Evolutionary conservation across 441 rosid species (phyloP).

Genomic region (Biscutella auriculata): DNA sequence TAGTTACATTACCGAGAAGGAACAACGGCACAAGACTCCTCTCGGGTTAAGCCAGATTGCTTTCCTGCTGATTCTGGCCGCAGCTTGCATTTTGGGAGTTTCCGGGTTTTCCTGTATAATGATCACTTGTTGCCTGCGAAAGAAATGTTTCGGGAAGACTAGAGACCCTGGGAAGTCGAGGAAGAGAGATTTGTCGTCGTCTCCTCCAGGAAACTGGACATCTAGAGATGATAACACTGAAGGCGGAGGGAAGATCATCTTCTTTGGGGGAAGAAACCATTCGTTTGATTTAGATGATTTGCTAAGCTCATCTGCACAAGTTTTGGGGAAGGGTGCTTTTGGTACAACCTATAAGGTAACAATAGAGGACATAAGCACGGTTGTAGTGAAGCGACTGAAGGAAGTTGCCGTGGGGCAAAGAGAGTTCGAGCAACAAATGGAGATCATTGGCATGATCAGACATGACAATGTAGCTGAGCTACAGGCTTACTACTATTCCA

Average conservation of each 20-base stretch:
- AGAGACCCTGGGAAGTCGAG: conserved; percentile 36
- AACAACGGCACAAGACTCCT: conserved; percentile 30
- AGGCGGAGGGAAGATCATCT: conserved; percentile 37
- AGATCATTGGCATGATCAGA: conserved; percentile 43
- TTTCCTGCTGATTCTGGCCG: conserved; percentile 41
- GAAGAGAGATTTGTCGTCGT: conserved; percentile 44
- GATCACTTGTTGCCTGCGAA: conserved; percentile 28
- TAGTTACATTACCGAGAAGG: conserved; percentile 14
- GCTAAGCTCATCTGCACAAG: conserved; percentile 78
- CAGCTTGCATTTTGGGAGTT: conserved; percentile 31
- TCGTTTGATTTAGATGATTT: conserved; percentile 70
- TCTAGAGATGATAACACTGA: conserved; percentile 39
- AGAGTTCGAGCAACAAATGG: conserved; percentile 87
- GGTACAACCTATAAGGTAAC: conserved; percentile 77
- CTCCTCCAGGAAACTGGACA: conserved; percentile 44
- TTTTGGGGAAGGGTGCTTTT: conserved; percentile 64
- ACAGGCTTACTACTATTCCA: conserved; percentile 74
- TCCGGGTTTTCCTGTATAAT: conserved; percentile 33
- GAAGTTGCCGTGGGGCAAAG: conserved; percentile 42
- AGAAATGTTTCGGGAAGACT: conserved; percentile 32
- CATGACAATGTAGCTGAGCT: conserved; percentile 55
- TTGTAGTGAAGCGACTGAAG: conserved; percentile 71
- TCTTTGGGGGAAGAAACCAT: conserved; percentile 53
- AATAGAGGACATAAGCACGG: conserved; percentile 54
- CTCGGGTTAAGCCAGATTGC: conserved; percentile 41